These are phyloP conservation scores for Solanum ossicruentum DNA, from an alignment of 257 asterid species.

Conservation along the genomic window DNA sequence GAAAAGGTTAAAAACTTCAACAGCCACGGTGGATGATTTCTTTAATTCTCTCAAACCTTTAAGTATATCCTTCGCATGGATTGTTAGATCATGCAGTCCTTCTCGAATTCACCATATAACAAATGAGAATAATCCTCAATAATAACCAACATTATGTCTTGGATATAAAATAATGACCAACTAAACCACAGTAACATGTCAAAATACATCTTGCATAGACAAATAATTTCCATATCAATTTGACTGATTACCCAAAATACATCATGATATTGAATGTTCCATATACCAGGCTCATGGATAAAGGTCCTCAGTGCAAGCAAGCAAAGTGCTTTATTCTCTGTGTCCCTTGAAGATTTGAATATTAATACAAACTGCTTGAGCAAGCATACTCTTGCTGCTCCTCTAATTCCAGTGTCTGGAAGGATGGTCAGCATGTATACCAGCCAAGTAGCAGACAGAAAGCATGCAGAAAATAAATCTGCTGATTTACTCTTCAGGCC, in stretches of 20 bases:
- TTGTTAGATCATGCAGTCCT: slow-evolving; percentile 47
- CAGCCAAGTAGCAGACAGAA: slow-evolving; percentile 70
- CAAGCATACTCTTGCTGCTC: slow-evolving; percentile 77
- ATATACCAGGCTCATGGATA: slow-evolving; percentile 57
- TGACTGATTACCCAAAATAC: background rate
- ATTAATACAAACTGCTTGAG: slow-evolving; percentile 48
- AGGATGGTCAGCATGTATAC: slow-evolving; percentile 54
- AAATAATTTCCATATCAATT: background rate
- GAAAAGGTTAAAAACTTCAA: slow-evolving; percentile 53
- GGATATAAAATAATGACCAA: background rate
- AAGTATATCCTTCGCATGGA: slow-evolving; percentile 53
- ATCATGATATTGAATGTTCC: background rate
- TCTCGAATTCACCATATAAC: slow-evolving; percentile 28
- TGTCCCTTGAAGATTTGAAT: slow-evolving; percentile 42
- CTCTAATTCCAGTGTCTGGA: slow-evolving; percentile 72
- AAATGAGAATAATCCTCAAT: background rate
- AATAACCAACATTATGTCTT: background rate
- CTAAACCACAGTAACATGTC: background rate
- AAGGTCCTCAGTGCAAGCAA: slow-evolving; percentile 76
- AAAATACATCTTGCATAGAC: background rate
- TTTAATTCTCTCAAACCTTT: slow-evolving; percentile 70
- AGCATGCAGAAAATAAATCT: slow-evolving; percentile 56
- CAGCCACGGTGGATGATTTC: slow-evolving; percentile 51
- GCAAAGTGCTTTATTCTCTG: slow-evolving; percentile 53
- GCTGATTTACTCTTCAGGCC: slow-evolving; percentile 40